Conservation (phyloP, 1,284 basidiomycete genomes). For the Kalmanozyma brasiliensis region DNA sequence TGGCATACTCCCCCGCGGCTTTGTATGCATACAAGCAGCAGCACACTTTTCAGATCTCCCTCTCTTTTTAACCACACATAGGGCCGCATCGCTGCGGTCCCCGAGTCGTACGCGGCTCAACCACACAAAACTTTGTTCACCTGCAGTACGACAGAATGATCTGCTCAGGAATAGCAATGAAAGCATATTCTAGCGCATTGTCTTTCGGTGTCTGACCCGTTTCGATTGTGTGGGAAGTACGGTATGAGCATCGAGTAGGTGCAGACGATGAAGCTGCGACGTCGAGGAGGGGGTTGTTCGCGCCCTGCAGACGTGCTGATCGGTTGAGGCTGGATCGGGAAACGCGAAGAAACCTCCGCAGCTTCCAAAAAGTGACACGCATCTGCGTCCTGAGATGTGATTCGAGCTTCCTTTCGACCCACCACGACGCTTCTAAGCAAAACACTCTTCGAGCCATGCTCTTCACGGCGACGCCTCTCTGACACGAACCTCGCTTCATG, state of each 20-base stretch:
- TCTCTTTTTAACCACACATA: constrained; percentile 5
- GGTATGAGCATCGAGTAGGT: too few species aligned
- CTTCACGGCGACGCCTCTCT: too few species aligned
- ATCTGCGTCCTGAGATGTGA: too few species aligned
- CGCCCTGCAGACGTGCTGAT: background rate
- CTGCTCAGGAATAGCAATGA: constrained; percentile 35
- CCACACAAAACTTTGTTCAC: constrained; percentile 28
- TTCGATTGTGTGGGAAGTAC: too few species aligned
- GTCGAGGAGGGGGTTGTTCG: background rate
- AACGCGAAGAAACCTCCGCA: constrained; percentile 24
- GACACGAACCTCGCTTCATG: background rate
- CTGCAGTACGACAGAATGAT: constrained; percentile 7
- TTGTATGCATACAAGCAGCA: constrained; percentile 43
- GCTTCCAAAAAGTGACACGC: too few species aligned
- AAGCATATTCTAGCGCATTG: too few species aligned
- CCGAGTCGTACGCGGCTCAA: constrained; percentile 6
- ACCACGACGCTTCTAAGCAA: too few species aligned
- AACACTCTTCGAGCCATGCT: too few species aligned
- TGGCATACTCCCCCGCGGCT: constrained; percentile 36
- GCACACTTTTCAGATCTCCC: constrained; percentile 26
- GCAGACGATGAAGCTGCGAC: too few species aligned
- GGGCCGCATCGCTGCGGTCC: constrained; percentile 7
- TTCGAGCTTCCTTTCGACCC: too few species aligned
- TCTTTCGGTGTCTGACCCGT: too few species aligned
- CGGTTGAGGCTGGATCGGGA: constrained; percentile 3